Base-by-base conservation (phyloP, 2,329 filamentous ascomycete genomes). In the Daldinia eschscholtzii region DNA sequence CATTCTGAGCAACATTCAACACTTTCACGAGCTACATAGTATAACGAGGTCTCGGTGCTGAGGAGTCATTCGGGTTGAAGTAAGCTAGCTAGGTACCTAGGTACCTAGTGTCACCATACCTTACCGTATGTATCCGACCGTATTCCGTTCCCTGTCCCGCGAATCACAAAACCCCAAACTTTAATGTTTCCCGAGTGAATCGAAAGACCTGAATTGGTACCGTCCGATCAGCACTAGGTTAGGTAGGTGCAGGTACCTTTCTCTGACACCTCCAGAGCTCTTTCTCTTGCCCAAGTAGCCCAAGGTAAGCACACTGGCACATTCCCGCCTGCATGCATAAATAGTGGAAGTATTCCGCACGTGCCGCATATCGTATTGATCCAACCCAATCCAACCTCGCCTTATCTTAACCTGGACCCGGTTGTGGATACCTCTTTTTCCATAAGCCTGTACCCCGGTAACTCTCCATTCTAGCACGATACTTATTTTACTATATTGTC, bases 401-500 rank as follows among this genome's bases (percentile, higher is more conserved):
- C 65, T 70, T 70, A 70, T 70, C 68, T 60, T 53, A 62, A 62
- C 67, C 41, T 15, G 42, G 42, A 23, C 20, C 20, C 20, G 20
- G 20, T 23, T 23, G 41, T 48, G 37, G 23, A 41, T 59, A 59
- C 46, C 15, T 30, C 26, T 18, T 30, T 39, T 18, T 30, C 13
- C 35, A 44, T 23, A 58, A 15, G 57, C 52, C 37, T 52, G 46
- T 52, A 52, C 46, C 46, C 28, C 15, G 26, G 46, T 52, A 30
- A 9, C 6, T 35, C 15, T 52, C 26, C 56, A 46, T 57, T 50
- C 60, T 33, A 33, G 35, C 56, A 65, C 53, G 59, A 60, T 53
- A 42, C 33, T 62, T 48, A 65, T 65, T 64, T 55, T 61, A 61
- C 58, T 70, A 70, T 70, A 70, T 68, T 65, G 44, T 65, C 33